These are phyloP conservation scores for Platanthera zijinensis DNA, from an alignment of 106 monocot species.

Conservation along the genomic window DNA sequence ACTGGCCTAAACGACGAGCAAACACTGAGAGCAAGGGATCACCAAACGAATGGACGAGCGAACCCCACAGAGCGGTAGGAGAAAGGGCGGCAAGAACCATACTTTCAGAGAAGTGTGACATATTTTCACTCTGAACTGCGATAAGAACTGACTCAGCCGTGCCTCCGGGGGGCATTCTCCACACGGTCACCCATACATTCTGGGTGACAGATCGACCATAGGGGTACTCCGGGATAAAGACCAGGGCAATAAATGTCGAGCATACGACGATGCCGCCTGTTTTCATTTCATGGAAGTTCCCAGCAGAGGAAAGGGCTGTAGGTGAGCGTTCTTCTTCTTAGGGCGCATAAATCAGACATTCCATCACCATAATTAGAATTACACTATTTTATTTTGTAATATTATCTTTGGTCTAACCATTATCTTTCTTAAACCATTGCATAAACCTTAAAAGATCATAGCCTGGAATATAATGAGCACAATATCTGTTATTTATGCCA, in stretches of 20 bases:
- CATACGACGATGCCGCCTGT: slow-evolving; percentile 11
- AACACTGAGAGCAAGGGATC: slow-evolving; percentile 38
- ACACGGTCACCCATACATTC: slow-evolving; percentile 12
- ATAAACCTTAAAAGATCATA: too few relatives aligned
- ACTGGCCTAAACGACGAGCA: slow-evolving; percentile 25
- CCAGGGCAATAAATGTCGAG: slow-evolving; percentile 5
- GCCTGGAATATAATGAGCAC: too few relatives aligned
- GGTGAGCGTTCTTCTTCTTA: too few relatives aligned
- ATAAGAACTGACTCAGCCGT: slow-evolving; percentile 7
- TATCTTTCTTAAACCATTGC: too few relatives aligned
- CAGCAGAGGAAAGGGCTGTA: too few relatives aligned
- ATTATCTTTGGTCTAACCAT: too few relatives aligned
- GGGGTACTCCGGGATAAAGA: background rate
- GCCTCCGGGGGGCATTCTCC: slow-evolving; percentile 16
- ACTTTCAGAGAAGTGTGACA: background rate
- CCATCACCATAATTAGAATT: too few relatives aligned
- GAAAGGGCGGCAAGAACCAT: slow-evolving; percentile 5
- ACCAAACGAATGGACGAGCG: slow-evolving; percentile 25
- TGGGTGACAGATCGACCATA: slow-evolving; percentile 16
- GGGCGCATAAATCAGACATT: too few relatives aligned
- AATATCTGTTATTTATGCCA: too few relatives aligned
- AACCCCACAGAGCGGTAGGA: slow-evolving; percentile 4
- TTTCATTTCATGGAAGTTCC: slow-evolving; percentile 13
- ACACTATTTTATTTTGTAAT: too few relatives aligned
- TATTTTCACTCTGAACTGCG: slow-evolving; percentile 1